Evolutionary conservation across 1,284 basidiomycete genomes (phyloP), one percentile per base, ranked within the genome.

Genomic region (Coniferiporia weirii): DNA sequence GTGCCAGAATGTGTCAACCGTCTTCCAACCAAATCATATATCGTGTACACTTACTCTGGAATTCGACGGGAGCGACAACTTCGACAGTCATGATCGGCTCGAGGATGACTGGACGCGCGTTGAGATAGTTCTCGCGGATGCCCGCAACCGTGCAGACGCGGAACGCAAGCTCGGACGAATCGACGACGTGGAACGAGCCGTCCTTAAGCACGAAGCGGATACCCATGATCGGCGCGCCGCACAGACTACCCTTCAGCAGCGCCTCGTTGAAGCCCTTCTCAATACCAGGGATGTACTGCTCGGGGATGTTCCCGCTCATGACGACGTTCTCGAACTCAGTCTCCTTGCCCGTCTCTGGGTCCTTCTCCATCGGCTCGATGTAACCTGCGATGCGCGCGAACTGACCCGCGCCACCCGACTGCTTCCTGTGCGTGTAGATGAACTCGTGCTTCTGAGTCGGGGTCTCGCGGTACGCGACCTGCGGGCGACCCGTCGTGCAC

Each of bases 61-160:
- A 99, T 71, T 99, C 97, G 44, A 86, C 81, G 1, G 97, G 97
- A 0, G 96, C 95, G 47, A 98, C 88, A 20, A 99, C 93, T 71
- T 99, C 97, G 52, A 99, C 97, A 13, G 85, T 92, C 97, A 99
- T 99, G 74, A 98, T 90, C 20, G 97, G 97, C 71, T 99, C 97
- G 43, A 99, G 79, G 60, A 99, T 90, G 59, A 93, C 87, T 0
- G 93, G 87, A 49, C 77, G 77, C 20, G 93, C 87, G 63, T 83
- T 83, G 63, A 79, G 78, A 79, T 91, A 98, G 1, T 89, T 87
- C 69, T 98, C 96, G 61, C 93, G 85, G 84, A 98, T 95, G 1
- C 96, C 96, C 61, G 93, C 91, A 47, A 95, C 89, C 1, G 91
- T 86, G 5, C 92, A 91, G 32, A 95, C 79, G 54, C 94, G 83